A percentile compares a stretch with the other conserved stretches of the same genome.
These are phyloP conservation scores for Tetrapisispora nanseiensis DNA, from an alignment of 805 yeast species.

Conservation along the genomic window DNA sequence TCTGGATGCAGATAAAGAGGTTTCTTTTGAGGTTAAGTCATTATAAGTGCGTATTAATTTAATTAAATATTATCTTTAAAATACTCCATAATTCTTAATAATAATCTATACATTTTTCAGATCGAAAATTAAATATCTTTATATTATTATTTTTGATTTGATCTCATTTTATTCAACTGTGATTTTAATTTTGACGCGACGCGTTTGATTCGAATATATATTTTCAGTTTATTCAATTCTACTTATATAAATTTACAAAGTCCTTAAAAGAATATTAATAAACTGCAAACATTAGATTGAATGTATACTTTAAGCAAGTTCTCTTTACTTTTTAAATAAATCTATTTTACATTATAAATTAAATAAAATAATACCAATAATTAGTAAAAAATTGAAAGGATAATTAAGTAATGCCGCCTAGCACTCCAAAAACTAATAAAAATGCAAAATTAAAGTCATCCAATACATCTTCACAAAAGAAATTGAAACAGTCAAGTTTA, in stretches of 20 bases:
- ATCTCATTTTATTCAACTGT: neutral
- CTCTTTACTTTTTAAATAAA: too few relatives aligned
- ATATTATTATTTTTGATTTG: too few relatives aligned
- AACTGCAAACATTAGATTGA: too few relatives aligned
- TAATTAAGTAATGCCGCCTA: constrained; percentile 8
- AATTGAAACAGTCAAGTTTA: constrained; percentile 30
- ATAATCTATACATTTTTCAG: neutral
- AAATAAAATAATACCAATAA: too few relatives aligned
- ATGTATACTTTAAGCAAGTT: too few relatives aligned
- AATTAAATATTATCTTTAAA: neutral
- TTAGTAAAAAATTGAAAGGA: too few relatives aligned
- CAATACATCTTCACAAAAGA: constrained; percentile 23
- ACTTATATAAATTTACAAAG: too few relatives aligned
- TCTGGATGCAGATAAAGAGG: constrained; percentile 86
- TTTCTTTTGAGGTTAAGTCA: constrained; percentile 36
- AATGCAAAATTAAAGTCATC: constrained; percentile 6
- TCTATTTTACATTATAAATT: too few relatives aligned
- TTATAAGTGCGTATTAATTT: neutral
- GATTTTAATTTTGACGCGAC: constrained; percentile 1
- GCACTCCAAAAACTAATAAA: constrained; percentile 20
- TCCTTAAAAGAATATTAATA: too few relatives aligned
- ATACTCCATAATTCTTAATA: neutral
- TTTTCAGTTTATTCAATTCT: too few relatives aligned
- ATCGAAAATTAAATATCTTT: too few relatives aligned
- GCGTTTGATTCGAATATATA: neutral